phyloP scores from a whole-genome alignment of 192 early-diverging fungal genomes.

The Coemansia erecta region DNA sequence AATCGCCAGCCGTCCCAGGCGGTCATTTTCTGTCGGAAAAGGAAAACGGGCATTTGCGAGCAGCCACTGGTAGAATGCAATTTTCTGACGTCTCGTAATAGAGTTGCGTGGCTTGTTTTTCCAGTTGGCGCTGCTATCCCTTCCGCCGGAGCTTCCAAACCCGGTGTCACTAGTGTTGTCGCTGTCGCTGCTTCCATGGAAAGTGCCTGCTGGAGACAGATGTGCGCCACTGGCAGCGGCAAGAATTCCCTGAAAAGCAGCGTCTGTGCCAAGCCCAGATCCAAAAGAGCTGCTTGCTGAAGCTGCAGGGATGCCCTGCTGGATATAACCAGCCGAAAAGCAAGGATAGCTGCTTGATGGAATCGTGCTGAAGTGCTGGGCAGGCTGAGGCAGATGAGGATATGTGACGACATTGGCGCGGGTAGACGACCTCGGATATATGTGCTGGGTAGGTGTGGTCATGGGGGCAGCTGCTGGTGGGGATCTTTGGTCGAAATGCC shows the following conservation, averaged over 20 bases:
- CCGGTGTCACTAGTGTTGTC: neutral
- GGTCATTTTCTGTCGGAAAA: conserved; percentile 33
- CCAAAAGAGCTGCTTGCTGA: neutral
- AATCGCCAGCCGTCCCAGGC: conserved; percentile 11
- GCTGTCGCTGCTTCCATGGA: conserved; percentile 1
- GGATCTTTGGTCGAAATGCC: neutral
- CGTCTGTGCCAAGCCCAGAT: neutral
- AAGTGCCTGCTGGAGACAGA: neutral
- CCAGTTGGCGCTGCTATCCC: conserved; percentile 8
- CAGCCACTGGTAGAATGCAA: conserved; percentile 31
- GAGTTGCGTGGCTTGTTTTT: conserved; percentile 41
- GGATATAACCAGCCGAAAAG: too few species aligned
- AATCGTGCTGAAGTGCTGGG: neutral
- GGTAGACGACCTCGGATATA: too few species aligned
- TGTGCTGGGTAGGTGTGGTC: too few species aligned
- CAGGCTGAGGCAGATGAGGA: neutral
- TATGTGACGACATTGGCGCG: too few species aligned
- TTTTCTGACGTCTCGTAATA: conserved; percentile 30
- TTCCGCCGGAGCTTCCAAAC: neutral
- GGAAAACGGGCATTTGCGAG: conserved; percentile 23
- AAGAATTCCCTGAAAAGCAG: neutral
- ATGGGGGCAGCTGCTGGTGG: neutral
- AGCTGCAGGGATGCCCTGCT: neutral
- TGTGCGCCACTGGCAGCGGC: too few species aligned
- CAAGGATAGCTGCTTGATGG: neutral